Base-by-base conservation (phyloP, 306 rosid species). In the barrel medic (Medicago truncatula) region DNA sequence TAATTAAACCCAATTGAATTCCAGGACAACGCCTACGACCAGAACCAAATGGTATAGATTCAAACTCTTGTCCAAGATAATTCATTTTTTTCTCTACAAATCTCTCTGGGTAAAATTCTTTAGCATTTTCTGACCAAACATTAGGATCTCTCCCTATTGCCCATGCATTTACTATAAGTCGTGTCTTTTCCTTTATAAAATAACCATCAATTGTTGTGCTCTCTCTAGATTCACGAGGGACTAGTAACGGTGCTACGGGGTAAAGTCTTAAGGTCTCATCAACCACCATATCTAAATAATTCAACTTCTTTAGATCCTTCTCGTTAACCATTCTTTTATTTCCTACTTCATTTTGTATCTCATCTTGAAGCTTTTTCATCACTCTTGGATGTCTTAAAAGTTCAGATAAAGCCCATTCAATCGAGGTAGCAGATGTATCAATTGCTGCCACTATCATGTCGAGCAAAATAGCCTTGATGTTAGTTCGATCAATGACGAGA, bases 201-300 rank as follows among this genome's bases (percentile, higher is more conserved):
- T 57, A 57, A 1, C 36, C 62, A 57, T 57, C 36, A 57, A 57
- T 21, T 4, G 62, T 57, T 10, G 10, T 57, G 3, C 1, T 21
- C 36, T 57, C 62, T 21, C 62, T 57, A 57, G 81, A 34, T 17
- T 60, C 83, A n/a, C 61, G 82, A 4, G 81, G 82, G 6, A 75
- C 0, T 7, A 73, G 1, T 1, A 86, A 59, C n/a, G 77, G 65
- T 9, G 0, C 79, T 8, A 43, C 54, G 0, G 85, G 85, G 64
- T 84, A 71, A 7, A 83, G 52, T 36, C 89, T 84, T 0, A 78
- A 41, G 0, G 70, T 77, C 66, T 85, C 89, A 18, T 83, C 80
- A 2, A 86, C 28, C 1, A 88, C 83, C 62, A n/a, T 58, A 58
- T 21, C 38, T 23, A 58, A 58, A 4, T 58, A 58, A 58, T 20